Base-by-base conservation (phyloP, 805 yeast genomes). In the Myxozyma melibiosi region DNA sequence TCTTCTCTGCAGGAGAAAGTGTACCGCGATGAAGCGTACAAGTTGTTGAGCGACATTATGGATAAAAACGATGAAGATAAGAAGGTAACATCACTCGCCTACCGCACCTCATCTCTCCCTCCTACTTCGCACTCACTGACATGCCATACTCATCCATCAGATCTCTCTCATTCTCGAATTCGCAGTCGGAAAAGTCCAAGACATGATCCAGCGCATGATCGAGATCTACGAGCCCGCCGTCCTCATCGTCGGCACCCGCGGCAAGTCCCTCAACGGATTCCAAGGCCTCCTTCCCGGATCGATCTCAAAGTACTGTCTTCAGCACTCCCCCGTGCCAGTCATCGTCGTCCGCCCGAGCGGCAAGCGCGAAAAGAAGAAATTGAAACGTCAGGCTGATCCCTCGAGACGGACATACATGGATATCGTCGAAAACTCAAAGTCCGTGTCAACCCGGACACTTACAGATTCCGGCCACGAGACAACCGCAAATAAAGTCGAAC, bases 221-320 rank as follows among this genome's bases (percentile, higher is more conserved):
- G 71, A 68, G 39, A 78, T 77, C 16, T 79, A 78, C 66, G 79
- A 77, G 45, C 81, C 81, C 7, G 66, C 74, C 2, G 65, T 76
- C 18, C 66, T 79, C 46, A 71, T 79, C 11, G 80, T 79, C 38
- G 82, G 82, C 3, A 75, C 80, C 2, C 70, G 74, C 25, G 77
- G 77, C 8, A 72, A 73, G 35, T 63, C 70, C 2, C 69, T 72
- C 49, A 72, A 76, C 16, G 78, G 78, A 0, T 70, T 78, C 52
- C 75, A 69, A 41, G 75, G 74, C 8, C 68, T 76, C 3, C 59
- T 78, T 45, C 78, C 80, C 0, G 78, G 79, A 35, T 74, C 80
- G 1, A 70, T 79, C 66, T 77, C 80, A 2, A 79, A 79, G 58
- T 75, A 76, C 58, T 79, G 78, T 62, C 65, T 79, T n/a, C 78